These are phyloP conservation scores for Talaromyces sp. DNA, from an alignment of 2,329 filamentous ascomycete species.

Conservation along the genomic window DNA sequence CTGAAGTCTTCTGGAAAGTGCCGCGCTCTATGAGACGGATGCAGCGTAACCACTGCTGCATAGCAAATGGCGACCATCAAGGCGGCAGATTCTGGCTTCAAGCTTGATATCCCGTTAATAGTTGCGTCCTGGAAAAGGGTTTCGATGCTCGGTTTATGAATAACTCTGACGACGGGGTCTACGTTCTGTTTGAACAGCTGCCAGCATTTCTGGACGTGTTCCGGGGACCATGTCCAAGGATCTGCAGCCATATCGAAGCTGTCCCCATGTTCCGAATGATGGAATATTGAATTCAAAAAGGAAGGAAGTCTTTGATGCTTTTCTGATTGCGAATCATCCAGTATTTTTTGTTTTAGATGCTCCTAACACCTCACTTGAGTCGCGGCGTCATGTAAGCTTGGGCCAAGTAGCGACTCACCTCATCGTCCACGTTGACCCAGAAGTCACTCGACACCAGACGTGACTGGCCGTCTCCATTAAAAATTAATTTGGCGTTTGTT, in stretches of 20 bases:
- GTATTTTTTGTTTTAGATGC: background rate
- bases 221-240: background rate
- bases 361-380: background rate
- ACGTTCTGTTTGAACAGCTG: slow-evolving; percentile 13
- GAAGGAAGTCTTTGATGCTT: background rate
- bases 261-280: background rate
- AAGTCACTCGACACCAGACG: slow-evolving; percentile 1
- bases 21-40: slow-evolving; percentile 6
- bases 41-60: slow-evolving; percentile 13
- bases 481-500: background rate
- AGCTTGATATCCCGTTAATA: background rate
- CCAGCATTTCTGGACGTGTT: slow-evolving; percentile 10
- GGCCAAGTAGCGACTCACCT: background rate
- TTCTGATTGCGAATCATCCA: background rate
- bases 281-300: background rate
- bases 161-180: slow-evolving; percentile 9
- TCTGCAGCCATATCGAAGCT: background rate
- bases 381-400: background rate
- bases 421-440: slow-evolving; percentile 6
- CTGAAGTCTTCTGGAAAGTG: slow-evolving; percentile 11
- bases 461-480: background rate
- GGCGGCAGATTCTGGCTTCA: background rate
- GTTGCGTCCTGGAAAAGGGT: slow-evolving; percentile 4
- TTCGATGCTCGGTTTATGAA: slow-evolving; percentile 6
- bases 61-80: slow-evolving; percentile 7